Percentiles rank a stretch among this genome's conserved stretches.
Conservation (phyloP, 805 yeast genomes). For the Vanderwaltozyma polyspora region DNA sequence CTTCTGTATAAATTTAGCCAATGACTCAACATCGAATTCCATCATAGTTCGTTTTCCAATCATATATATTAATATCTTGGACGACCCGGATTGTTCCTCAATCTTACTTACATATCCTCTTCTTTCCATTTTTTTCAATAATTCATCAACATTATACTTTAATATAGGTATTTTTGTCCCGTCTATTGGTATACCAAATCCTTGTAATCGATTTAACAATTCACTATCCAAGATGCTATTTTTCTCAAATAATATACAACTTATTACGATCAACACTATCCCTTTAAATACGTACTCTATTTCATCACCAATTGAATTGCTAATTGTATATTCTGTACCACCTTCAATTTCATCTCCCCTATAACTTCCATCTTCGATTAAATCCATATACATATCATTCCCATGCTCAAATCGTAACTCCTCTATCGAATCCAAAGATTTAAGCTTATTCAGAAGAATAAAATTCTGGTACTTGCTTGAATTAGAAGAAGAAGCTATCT, state of each 20-base stretch:
- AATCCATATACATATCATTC: too few relatives aligned
- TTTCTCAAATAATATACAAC: conserved; percentile 18
- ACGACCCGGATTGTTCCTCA: conserved; percentile 18
- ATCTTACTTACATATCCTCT: conserved; percentile 15
- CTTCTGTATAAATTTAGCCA: conserved; percentile 12
- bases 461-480: too few relatives aligned
- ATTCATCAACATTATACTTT: conserved; percentile 13
- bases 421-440: conserved; percentile 8
- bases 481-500: too few relatives aligned
- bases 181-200: conserved; percentile 22
- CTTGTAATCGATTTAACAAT: conserved; percentile 8
- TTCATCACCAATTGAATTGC: conserved; percentile 11
- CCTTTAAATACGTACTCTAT: conserved; percentile 18
- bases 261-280: conserved; percentile 10
- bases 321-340: conserved; percentile 7
- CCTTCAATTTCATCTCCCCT: conserved; percentile 11
- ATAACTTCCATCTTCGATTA: conserved; percentile 12
- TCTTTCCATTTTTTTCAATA: conserved; percentile 13
- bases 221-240: conserved; percentile 22
- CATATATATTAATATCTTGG: conserved; percentile 13
- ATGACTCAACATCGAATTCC: conserved; percentile 17
- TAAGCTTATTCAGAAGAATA: too few relatives aligned
- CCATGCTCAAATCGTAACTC: conserved; percentile 6
- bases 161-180: conserved; percentile 22
- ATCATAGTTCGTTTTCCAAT: conserved; percentile 21